Base-by-base conservation (phyloP, 345 rosid species). In the Cardamine occulta region DNA sequence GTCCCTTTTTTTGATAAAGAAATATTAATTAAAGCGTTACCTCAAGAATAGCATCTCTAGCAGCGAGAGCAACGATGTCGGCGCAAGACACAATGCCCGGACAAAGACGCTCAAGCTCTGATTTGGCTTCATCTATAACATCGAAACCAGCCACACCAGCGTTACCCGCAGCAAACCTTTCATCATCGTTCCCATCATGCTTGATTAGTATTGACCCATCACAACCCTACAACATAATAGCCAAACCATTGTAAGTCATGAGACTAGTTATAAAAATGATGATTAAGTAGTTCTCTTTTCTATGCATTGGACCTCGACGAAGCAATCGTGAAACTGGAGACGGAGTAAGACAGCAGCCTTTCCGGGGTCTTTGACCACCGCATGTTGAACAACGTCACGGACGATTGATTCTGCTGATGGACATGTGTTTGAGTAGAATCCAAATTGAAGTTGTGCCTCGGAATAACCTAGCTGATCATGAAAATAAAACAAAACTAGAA, bases 281-380 rank as follows among this genome's bases (percentile, higher is more conserved):
- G 26, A 32, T 10, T 24, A 6, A 6, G 34, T n/a, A 35, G 32
- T 40, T 40, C 3, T 59, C 2, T 61, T 61, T 19, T 55, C 19
- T 19, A 13, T 42, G 44, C n/a, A 23, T 37, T 23, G 57, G 35
- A 89, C 96, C 83, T 83, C 70, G 7, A 88, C 91, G 47, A 86
- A 88, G 84, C 93, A 86, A 62, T 89, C 93, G n/a, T 89, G 93
- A 66, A 88, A 89, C 6, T 82, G 87, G 62, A 89, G 83, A 76
- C 95, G 82, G 49, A 89, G 77, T 79, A 86, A 70, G 39, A 77
- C 70, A 3, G 87, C 88, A 42, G 87, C 83, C 55, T 66, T 81
- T 31, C 84, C 70, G 1, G 86, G 81, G 63, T 85, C 81, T 0
- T 17, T 47, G 2, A 60, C 64, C 47, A 86, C 66, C 24, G 78